phyloP scores from a whole-genome alignment of 768 basidiomycete species.

The Mycena rosella region DNA sequence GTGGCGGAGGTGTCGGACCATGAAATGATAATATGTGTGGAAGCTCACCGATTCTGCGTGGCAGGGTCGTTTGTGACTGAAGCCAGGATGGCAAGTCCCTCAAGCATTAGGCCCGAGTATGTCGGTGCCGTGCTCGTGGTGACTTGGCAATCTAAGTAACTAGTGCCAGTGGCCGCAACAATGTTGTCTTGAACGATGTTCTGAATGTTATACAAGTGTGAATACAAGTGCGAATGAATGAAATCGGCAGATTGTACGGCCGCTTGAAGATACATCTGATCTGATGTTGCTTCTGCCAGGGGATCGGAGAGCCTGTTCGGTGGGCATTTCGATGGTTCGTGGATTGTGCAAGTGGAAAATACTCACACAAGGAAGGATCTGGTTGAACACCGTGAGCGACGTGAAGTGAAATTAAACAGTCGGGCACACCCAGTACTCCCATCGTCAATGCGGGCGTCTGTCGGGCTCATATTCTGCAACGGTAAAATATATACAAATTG shows the following conservation, averaged over 20 bases:
- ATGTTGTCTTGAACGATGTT: neutral
- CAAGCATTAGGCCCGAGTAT: constrained; percentile 1
- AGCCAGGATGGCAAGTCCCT: neutral
- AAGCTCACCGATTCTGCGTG: neutral
- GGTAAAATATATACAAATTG: too few species aligned
- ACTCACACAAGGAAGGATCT: neutral
- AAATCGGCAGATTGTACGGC: neutral
- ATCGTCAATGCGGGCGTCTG: too few species aligned
- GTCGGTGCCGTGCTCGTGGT: neutral
- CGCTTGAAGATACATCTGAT: neutral
- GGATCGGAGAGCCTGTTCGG: neutral
- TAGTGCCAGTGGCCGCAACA: neutral
- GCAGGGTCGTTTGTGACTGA: neutral
- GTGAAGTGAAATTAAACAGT: too few species aligned
- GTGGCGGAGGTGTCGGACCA: too few species aligned
- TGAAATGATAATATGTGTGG: neutral
- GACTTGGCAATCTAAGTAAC: neutral
- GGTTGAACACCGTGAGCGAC: too few species aligned
- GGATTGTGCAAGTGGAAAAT: neutral
- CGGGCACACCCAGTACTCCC: too few species aligned
- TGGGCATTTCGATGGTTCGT: neutral
- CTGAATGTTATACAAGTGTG: neutral
- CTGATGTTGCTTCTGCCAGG: neutral
- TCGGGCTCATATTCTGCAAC: too few species aligned
- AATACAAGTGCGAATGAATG: neutral